phyloP scores from a whole-genome alignment of 2,329 filamentous ascomycete genomes.

The Cladophialophora exuberans region DNA sequence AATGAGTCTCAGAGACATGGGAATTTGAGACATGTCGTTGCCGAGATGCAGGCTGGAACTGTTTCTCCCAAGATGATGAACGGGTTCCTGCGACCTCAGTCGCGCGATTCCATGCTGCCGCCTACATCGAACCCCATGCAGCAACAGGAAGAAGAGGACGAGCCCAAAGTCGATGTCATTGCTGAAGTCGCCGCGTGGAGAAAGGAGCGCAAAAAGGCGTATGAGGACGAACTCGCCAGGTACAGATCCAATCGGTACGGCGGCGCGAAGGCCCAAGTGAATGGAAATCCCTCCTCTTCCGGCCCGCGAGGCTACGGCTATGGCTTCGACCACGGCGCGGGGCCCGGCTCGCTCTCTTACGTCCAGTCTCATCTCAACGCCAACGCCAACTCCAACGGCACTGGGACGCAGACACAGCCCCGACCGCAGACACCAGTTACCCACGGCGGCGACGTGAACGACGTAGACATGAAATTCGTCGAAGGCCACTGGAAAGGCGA shows the following conservation, averaged over 20 bases:
- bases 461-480: conserved; percentile 44
- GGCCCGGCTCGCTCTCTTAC: conserved; percentile 14
- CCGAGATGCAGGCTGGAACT: conserved; percentile 15
- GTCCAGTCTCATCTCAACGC: background rate
- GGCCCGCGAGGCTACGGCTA: conserved; percentile 27
- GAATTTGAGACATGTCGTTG: background rate
- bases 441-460: conserved; percentile 19
- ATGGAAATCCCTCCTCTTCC: conserved; percentile 1
- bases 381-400: background rate
- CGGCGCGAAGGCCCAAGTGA: conserved; percentile 2
- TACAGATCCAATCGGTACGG: conserved; percentile 12
- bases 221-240: conserved; percentile 40
- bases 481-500: conserved; percentile 64
- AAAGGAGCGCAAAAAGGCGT: conserved; percentile 55
- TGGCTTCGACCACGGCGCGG: conserved; percentile 24
- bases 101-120: conserved; percentile 8
- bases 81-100: conserved; percentile 8
- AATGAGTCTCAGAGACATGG: conserved; percentile 28
- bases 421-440: conserved; percentile 19
- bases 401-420: conserved; percentile 25
- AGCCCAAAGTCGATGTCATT: conserved; percentile 51
- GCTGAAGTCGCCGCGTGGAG: conserved; percentile 59
- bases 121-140: conserved; percentile 22
- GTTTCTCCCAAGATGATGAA: conserved; percentile 24
- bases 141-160: conserved; percentile 17